A percentile compares a stretch with the other conserved stretches of the same genome.
phyloP scores from a whole-genome alignment of 2,329 filamentous ascomycete genomes.

The Monosporascus sp. region DNA sequence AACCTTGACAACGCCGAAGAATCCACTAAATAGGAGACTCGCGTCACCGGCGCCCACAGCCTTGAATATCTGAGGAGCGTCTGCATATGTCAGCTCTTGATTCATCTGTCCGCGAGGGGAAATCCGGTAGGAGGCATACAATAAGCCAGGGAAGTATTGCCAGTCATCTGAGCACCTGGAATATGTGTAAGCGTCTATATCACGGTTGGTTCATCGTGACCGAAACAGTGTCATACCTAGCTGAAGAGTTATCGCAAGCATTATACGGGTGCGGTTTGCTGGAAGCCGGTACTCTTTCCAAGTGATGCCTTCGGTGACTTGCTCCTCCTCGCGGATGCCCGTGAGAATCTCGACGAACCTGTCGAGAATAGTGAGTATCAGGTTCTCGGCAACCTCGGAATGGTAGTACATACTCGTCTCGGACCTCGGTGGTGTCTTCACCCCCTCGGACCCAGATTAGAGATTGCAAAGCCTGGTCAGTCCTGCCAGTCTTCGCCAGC shows the following conservation, averaged over 20 bases:
- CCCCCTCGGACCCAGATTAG: constrained; percentile 48
- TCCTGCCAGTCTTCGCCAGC: constrained; percentile 39
- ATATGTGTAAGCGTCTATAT: not conserved
- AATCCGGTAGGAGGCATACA: constrained; percentile 21
- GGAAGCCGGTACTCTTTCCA: constrained; percentile 41
- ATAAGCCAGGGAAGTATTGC: constrained; percentile 46
- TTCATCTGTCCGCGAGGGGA: not conserved
- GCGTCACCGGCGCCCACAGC: constrained; percentile 42
- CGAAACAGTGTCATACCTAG: constrained; percentile 26
- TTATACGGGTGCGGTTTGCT: constrained; percentile 41
- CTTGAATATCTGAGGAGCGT: constrained; percentile 46
- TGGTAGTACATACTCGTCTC: constrained; percentile 26
- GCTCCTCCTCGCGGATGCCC: constrained; percentile 42
- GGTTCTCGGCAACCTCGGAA: not conserved
- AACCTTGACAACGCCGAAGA: constrained; percentile 49
- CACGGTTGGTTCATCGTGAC: not conserved
- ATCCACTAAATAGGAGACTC: constrained; percentile 44
- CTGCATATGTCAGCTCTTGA: constrained; percentile 17
- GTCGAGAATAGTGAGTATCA: not conserved
- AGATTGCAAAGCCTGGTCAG: constrained; percentile 40
- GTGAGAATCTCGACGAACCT: constrained; percentile 37
- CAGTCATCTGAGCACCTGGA: constrained; percentile 38
- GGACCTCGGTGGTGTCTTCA: constrained; percentile 27
- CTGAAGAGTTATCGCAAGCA: constrained; percentile 45
- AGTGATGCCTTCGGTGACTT: constrained; percentile 38